These are phyloP conservation scores for Physcia stellaris DNA, from an alignment of 495 filamentous ascomycete species.

Conservation along the genomic window DNA sequence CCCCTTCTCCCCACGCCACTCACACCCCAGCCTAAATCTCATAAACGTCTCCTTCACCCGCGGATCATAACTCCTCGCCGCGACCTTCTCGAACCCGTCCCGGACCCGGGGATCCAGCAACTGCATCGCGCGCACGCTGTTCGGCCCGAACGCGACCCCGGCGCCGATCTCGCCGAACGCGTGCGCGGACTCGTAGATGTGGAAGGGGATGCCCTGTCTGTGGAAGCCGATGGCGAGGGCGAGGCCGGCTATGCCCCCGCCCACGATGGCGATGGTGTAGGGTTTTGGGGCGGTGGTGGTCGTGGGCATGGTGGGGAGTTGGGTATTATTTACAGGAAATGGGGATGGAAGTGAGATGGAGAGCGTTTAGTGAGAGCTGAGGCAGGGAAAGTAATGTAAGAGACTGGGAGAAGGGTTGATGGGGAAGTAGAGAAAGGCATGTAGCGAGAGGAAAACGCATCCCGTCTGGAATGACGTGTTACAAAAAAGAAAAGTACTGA, in stretches of 20 bases:
- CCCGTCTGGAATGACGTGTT: no score
- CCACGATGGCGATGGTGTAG: conserved; percentile 27
- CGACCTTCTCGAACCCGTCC: conserved; percentile 25
- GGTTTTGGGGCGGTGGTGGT: conserved; percentile 4
- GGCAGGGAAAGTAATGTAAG: no score
- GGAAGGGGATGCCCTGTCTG: conserved; percentile 25
- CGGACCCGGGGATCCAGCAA: conserved; percentile 34
- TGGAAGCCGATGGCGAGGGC: conserved; percentile 23
- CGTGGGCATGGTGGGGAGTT: not conserved
- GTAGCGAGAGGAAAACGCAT: no score
- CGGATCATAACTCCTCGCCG: conserved; percentile 25
- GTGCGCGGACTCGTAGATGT: conserved; percentile 38
- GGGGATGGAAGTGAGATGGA: no score
- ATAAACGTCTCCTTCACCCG: conserved; percentile 14
- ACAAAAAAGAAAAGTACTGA: no score
- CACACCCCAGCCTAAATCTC: conserved; percentile 9
- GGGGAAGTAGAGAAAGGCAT: no score
- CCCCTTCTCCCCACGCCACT: conserved; percentile 10
- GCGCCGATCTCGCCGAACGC: conserved; percentile 45
- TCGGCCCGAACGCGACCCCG: conserved; percentile 46
- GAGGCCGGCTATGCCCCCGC: conserved; percentile 27
- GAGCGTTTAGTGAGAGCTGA: no score
- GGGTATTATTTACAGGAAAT: no score
- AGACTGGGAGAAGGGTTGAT: no score
- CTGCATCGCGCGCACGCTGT: conserved; percentile 41